Base-by-base conservation (phyloP, 768 basidiomycete genomes). In the Rhizopogon vulgaris region DNA sequence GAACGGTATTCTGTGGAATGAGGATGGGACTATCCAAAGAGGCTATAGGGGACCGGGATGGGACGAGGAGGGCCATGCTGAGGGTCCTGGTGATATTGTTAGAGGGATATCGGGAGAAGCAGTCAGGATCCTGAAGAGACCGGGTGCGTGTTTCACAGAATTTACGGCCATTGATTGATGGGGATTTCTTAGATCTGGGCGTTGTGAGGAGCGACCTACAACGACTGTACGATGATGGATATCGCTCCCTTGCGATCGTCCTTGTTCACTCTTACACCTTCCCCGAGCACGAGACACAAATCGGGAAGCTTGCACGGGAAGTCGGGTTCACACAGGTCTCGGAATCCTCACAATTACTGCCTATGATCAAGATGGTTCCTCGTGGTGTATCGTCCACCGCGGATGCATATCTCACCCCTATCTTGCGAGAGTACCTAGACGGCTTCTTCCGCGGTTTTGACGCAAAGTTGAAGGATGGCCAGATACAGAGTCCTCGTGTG, bases 291-390 rank as follows among this genome's bases (percentile, higher is more conserved):
- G 94, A 97, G 65, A 71, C 73, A 2, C 67, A 76, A 36, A 69
- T 97, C 18, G 93, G 87, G 28, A 69, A 71, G 0, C 63, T 95
- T 17, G 95, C 94, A 4, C 76, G 82, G 18, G 76, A 79, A 42
- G 64, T 95, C 4, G 94, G 94, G n/a, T 98, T 97, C 68, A 74
- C 76, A 5, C 92, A 96, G 41, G 82, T 97, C 59, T 94, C 92
- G 2, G 82, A 90, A 59, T 94, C 93, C 0, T 85, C 90, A 2
- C 82, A 85, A 55, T 75, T 94, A n/a, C 78, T 91, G 27, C 89
- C 92, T 3, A 92, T 92, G 89, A 94, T 95, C 75, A 93, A 93
- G 70, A 88, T 94, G 78, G 90, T 96, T 9, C 89, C 93, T 1
- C 86, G 94, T 0, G 94, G 92, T 2, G 84, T 88, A 9, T 95